Evolutionary conservation across 306 rosid genomes (phyloP), one percentile per base, ranked within the genome.

Genomic region (Calophaca sinica): DNA sequence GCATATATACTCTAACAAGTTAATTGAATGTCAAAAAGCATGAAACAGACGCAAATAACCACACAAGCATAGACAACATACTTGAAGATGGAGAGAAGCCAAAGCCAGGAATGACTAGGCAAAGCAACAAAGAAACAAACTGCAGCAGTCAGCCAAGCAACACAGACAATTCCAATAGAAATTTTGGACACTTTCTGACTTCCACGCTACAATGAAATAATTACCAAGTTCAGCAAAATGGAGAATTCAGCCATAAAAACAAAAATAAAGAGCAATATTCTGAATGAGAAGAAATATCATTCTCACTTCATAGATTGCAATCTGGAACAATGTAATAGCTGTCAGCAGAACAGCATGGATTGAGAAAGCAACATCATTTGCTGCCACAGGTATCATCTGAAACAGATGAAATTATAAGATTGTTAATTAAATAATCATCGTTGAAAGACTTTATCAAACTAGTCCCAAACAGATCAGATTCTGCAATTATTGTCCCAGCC

Each of bases 371-470:
- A 94, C 97, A 85, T 94, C 98, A 69, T 91, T 94, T 44, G 91
- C 87, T 9, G 98, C 98, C 5, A 94, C 97, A 15, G 98, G 98
- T 75, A 91, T 94, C 98, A 91, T 94, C 98, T 94, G 87, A 72
- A 80, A 53, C 12, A 48, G 15, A 46, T 28, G 10, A 46, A 53
- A 44, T 14, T 2, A 29, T 11, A 58, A 57, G 13, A 60, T 8
- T 41, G 14, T 12, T 36, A 36, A 45, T 53, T 33, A 35, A 69
- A 50, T 49, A 32, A 10, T 13, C 64, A 38, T 32, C 63, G 35
- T 48, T 29, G 58, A 58, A 41, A 65, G 67, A 58, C 70, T 14
- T 13, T 44, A 15, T 9, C 45, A 15, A 50, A 28, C 4, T 10
- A 49, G 36, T 11, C 41, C 45, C 44, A 63, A 15, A 45, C 35